A percentile compares a stretch with the other conserved stretches of the same genome.
These are phyloP conservation scores for Scleroderma citrinum DNA, from an alignment of 768 basidiomycete genomes.

Conservation along the genomic window DNA sequence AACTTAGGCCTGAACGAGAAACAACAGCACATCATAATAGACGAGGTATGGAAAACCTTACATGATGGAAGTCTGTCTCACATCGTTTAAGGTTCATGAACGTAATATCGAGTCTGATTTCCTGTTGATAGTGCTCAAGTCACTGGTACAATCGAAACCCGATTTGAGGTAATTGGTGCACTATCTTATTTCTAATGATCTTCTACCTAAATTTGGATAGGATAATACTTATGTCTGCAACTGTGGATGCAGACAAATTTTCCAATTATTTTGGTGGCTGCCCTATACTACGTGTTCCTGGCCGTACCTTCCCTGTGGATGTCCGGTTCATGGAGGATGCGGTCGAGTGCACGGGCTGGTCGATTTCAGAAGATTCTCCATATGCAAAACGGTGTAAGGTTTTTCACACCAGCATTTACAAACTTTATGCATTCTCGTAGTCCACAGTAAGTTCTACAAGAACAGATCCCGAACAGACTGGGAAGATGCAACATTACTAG, in stretches of 20 bases:
- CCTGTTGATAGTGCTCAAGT: constrained; percentile 87
- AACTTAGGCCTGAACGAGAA: neutral
- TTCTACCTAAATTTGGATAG: constrained; percentile 32
- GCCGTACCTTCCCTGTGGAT: constrained; percentile 91
- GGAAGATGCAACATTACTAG: constrained; percentile 60
- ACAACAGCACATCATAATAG: constrained; percentile 84
- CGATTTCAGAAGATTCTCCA: constrained; percentile 70
- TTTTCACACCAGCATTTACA: neutral
- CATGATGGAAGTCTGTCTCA: neutral
- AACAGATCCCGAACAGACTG: constrained; percentile 64
- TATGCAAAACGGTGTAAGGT: constrained; percentile 68
- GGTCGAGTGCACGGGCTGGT: constrained; percentile 75
- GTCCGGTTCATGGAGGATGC: constrained; percentile 87
- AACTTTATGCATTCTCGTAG: constrained; percentile 30
- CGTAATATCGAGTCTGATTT: constrained; percentile 97
- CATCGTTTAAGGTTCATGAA: constrained; percentile 70
- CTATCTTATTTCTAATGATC: neutral
- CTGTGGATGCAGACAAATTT: constrained; percentile 87
- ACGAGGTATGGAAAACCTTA: constrained; percentile 53
- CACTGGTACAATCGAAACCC: constrained; percentile 65
- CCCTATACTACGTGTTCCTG: constrained; percentile 83
- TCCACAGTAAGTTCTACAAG: constrained; percentile 56
- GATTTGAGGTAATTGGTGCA: constrained; percentile 68
- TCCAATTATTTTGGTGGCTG: constrained; percentile 84
- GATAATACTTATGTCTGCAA: constrained; percentile 95